Percentiles rank a stretch among this genome's conserved stretches.
Conservation (phyloP, 225 moss, liverwort and hornwort genomes). For the Thuidium tamariscinum region DNA sequence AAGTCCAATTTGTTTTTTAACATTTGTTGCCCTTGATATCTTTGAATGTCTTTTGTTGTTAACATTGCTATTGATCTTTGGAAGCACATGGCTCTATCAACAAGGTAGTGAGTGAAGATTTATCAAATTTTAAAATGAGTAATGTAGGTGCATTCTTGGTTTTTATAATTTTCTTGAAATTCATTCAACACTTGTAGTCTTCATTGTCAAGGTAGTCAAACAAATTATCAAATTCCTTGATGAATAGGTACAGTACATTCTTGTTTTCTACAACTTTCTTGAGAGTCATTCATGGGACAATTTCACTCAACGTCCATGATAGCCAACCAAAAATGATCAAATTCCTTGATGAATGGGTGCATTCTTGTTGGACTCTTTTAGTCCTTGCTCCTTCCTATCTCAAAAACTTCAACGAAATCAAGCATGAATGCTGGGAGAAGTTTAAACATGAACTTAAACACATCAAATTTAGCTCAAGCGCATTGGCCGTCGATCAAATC, state of each 20-base stretch:
- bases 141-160: neutral
- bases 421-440: no score
- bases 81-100: neutral
- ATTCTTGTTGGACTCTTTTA: no score
- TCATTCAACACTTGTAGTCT: neutral
- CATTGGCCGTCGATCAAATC: neutral
- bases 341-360: no score
- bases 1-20: neutral
- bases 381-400: no score
- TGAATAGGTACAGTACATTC: neutral
- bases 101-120: neutral
- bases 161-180: neutral
- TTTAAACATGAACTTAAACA: no score
- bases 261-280: neutral
- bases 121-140: accelerated
- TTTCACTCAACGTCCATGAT: neutral
- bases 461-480: neutral
- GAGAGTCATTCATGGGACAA: neutral
- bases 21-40: no score
- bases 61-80: accelerated
- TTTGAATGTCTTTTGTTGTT: neutral
- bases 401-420: no score
- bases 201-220: neutral
- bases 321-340: neutral
- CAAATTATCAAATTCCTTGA: neutral